These are phyloP conservation scores for Ophiocordyceps sinensis DNA, from an alignment of 2,329 filamentous ascomycete genomes.

Conservation along the genomic window DNA sequence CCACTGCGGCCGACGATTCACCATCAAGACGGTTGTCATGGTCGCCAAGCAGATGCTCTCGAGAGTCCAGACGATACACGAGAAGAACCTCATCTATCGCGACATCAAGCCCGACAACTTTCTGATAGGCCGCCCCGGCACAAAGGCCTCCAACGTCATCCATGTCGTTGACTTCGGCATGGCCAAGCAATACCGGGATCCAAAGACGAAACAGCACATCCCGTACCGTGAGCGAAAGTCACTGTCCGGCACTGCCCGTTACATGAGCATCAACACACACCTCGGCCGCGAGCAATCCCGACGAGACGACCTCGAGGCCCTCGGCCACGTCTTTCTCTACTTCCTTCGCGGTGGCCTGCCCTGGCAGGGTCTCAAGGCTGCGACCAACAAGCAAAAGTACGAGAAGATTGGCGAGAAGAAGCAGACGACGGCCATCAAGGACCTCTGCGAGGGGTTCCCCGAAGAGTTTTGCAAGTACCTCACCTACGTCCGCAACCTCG, in stretches of 20 bases:
- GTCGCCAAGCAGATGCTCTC: slow-evolving; percentile 98
- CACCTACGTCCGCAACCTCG: slow-evolving; percentile 91
- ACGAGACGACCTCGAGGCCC: slow-evolving; percentile 85
- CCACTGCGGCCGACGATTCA: slow-evolving; percentile 88
- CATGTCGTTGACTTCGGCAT: slow-evolving; percentile 99
- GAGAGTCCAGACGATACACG: slow-evolving; percentile 84
- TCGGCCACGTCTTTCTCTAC: slow-evolving; percentile 64
- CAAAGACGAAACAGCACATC: slow-evolving; percentile 98
- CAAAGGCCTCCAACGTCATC: slow-evolving; percentile 93
- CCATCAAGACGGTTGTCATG: slow-evolving; percentile 97
- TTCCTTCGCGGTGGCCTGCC: slow-evolving; percentile 57
- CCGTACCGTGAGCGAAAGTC: slow-evolving; percentile 96
- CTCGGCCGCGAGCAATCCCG: slow-evolving; percentile 90
- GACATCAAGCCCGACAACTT: slow-evolving; percentile 99
- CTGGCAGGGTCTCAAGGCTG: slow-evolving; percentile 61
- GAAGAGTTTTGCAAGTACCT: slow-evolving; percentile 97
- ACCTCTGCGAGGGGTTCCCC: slow-evolving; percentile 89
- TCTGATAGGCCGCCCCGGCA: slow-evolving; percentile 80
- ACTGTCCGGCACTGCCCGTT: slow-evolving; percentile 86
- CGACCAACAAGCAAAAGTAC: slow-evolving; percentile 89
- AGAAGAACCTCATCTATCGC: slow-evolving; percentile 97
- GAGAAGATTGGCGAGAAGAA: slow-evolving; percentile 99
- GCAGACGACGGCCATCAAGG: slow-evolving; percentile 93
- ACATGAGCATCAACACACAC: slow-evolving; percentile 99
- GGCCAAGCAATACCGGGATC: slow-evolving; percentile 98